These are phyloP conservation scores for Colletotrichum higginsianum DNA, from an alignment of 2,329 filamentous ascomycete species.

Conservation along the genomic window DNA sequence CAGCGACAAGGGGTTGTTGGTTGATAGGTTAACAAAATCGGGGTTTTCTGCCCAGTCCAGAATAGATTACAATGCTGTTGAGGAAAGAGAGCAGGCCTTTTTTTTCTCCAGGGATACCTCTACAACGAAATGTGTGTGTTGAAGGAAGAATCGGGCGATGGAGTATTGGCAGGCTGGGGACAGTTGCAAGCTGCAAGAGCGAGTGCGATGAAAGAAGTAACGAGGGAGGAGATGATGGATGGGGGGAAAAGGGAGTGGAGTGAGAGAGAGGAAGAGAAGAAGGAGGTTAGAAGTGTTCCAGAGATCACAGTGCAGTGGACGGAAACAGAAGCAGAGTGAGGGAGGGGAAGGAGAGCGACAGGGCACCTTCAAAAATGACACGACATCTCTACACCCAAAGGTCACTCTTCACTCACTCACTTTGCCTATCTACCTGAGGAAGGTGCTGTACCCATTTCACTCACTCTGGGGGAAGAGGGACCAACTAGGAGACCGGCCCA, in stretches of 20 bases:
- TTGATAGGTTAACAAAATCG: not conserved
- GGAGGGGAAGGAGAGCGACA: conserved; percentile 3
- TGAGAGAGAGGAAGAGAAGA: not conserved
- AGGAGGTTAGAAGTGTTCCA: conserved; percentile 2
- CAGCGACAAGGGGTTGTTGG: conserved; percentile 9
- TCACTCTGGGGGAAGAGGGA: not conserved
- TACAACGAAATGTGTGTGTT: conserved; percentile 13
- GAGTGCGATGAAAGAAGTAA: conserved; percentile 32
- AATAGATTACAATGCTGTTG: conserved; percentile 26
- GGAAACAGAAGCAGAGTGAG: not conserved
- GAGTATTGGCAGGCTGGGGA: conserved; percentile 20
- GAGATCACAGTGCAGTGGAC: not conserved
- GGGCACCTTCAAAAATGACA: conserved; percentile 35
- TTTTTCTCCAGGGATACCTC: conserved; percentile 10
- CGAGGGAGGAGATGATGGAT: conserved; percentile 16
- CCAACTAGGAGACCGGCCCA: not conserved
- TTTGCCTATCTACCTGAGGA: too few relatives aligned
- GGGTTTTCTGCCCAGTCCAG: not conserved
- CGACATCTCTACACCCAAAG: conserved; percentile 28
- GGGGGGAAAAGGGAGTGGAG: conserved; percentile 11
- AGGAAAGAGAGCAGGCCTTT: conserved; percentile 21
- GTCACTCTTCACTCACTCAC: not conserved
- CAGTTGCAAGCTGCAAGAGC: conserved; percentile 29
- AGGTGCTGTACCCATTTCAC: too few relatives aligned
- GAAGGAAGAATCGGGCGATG: conserved; percentile 11